Evolutionary conservation across 1,284 basidiomycete species (phyloP), one percentile per base, ranked within the genome.

Genomic region (Irpex rosettiformis): DNA sequence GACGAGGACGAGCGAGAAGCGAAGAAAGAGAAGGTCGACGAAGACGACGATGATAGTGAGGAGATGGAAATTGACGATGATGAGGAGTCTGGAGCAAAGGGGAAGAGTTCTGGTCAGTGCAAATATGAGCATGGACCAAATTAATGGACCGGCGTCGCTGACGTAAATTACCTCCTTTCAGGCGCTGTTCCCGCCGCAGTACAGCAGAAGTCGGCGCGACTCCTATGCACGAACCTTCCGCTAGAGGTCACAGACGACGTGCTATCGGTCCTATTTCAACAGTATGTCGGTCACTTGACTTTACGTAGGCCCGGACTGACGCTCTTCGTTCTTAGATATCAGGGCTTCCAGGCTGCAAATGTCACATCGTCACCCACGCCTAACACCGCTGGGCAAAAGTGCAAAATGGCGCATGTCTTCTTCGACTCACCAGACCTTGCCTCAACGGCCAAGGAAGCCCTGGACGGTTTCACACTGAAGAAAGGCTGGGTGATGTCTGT

Each of bases 21-120:
- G 11, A 92, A 92, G 70, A 83, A 86, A 61, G 91, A 91, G 70
- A 89, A 83, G 66, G 65, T 62, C 13, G 63, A 61, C 4, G 70
- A 67, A 5, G 84, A 86, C 55, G 85, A 83, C 53, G 85, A 86
- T 48, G 76, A 76, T 37, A 89, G 86, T 61, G 89, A 90, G 67
- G 93, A 92, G 70, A 91, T 92, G 85, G 90, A 93, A 71, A 90
- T 94, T 67, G 89, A 91, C 61, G 87, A 91, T 51, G 86, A 91
- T 53, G 89, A 91, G 33, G 88, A 89, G 55, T 61, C 58, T 25
- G 65, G 61, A 29, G 54, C 64, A 33, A 70, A 64, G 56, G 60
- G 65, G 28, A 57, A 61, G 55, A 65, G 63, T 42, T 62, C 60
- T 61, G 60, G 60, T 62, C 27, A 29, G 59, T 51, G 56, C 10